Base-by-base conservation (phyloP, 108 stramenopile species). In the Stephanodiscus minutulus region DNA sequence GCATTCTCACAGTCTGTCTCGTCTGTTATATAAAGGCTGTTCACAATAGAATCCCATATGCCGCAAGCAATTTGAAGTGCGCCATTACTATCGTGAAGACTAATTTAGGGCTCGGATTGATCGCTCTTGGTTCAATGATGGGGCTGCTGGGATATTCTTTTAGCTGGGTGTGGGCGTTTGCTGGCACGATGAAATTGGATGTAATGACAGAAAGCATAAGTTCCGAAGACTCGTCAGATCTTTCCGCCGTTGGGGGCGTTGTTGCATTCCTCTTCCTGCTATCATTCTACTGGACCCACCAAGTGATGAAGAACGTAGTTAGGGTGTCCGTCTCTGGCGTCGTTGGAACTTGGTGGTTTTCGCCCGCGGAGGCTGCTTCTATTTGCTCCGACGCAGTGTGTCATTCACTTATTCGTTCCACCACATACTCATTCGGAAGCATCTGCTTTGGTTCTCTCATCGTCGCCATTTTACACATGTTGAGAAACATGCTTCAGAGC, bases 361-460 rank as follows among this genome's bases (percentile, higher is more conserved):
- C 37, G 5, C 69, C 81, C 28, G 24, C 46, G 33, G 79, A 66
- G 44, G 61, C 61, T 7, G 48, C 49, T 13, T 65, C 68, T 50
- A 69, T 77, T 50, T 76, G 78, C 68, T 64, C 68, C 15, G 18
- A 57, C 33, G 77, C 57, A 37, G 73, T 83, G n/a, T 12, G 48
- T 17, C 33, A 57, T 39, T 76, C 72, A 36, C 24, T 85, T 21
- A 43, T 64, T 27, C 61, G 77, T 24, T 59, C 83, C 36, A 73
- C 60, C n/a, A 85, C 87, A 3, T 88, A 78, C 65, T 87, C 86
- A 17, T 78, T 93, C 46, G 88, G 90, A 39, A 79, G 79, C 13
- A 87, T 93, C 44, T 87, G 87, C 74, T 88, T 91, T 58, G 93
- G 88, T n/a, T 86, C 87, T 41, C 65, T 93, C 28, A 71, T 90